Evolutionary conservation across 139 green algal species (phyloP).

Genomic region (Axilococcus clingmanii): DNA sequence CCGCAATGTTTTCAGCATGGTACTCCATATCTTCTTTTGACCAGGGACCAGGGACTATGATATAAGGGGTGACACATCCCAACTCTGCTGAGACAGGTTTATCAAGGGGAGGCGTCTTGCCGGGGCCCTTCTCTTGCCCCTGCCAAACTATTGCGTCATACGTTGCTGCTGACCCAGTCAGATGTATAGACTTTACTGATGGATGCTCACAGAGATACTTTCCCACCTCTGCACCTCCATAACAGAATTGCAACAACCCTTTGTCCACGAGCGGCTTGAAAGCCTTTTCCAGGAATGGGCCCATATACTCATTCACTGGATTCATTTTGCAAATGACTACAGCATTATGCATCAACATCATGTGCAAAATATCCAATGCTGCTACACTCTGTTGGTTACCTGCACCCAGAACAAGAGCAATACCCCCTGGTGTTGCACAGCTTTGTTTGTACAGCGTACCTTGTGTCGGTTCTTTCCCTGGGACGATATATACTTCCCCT

Average conservation of each 20-base stretch:
- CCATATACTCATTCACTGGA: constrained; percentile 65
- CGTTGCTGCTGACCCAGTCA: constrained; percentile 61
- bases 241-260: constrained; percentile 59
- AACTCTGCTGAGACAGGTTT: constrained; percentile 63
- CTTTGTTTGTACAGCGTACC: constrained; percentile 5
- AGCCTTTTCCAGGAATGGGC: constrained; percentile 34
- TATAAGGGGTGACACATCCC: constrained; percentile 74
- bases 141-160: constrained; percentile 74
- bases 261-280: constrained; percentile 52
- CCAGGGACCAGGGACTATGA: constrained; percentile 63
- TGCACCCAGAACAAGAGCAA: constrained; percentile 61
- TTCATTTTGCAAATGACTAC: constrained; percentile 59
- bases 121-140: constrained; percentile 17
- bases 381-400: constrained; percentile 52
- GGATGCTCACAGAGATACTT: constrained; percentile 39
- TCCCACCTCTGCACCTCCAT: constrained; percentile 55
- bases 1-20: constrained; percentile 48
- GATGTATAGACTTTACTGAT: constrained; percentile 46
- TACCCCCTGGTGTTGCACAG: constrained; percentile 1
- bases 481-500: constrained; percentile 66
- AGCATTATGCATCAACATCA: constrained; percentile 28
- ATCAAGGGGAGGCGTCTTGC: constrained; percentile 4
- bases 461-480: constrained; percentile 44
- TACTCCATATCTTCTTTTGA: constrained; percentile 53
- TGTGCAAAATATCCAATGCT: constrained; percentile 47